These are phyloP conservation scores for Nannizzia gypsea DNA, from an alignment of 2,329 filamentous ascomycete species.

Conservation along the genomic window DNA sequence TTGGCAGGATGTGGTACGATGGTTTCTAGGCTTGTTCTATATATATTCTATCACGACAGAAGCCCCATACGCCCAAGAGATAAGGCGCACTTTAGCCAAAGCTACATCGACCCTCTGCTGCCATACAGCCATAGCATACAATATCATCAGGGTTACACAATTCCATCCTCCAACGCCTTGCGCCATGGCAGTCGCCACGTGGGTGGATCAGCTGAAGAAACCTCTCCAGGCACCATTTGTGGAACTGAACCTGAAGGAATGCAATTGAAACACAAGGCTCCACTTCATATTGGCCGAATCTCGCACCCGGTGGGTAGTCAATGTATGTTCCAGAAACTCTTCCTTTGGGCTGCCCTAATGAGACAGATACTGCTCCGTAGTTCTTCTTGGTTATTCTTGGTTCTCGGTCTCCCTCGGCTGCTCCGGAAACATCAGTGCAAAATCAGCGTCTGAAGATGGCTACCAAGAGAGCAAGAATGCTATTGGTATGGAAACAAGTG, in stretches of 20 bases:
- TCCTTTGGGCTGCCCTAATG: neutral
- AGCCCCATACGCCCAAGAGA: no score
- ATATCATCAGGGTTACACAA: neutral
- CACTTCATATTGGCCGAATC: neutral
- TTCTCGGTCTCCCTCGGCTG: slow-evolving; percentile 1
- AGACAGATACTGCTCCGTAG: neutral
- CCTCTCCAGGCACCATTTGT: neutral
- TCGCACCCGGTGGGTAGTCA: neutral
- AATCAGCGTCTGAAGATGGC: neutral
- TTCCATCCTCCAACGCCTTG: neutral
- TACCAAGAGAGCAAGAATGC: neutral
- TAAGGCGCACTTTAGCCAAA: no score
- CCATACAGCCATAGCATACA: neutral
- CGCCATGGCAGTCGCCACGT: neutral
- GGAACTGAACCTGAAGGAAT: neutral
- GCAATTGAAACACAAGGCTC: slow-evolving; percentile 1
- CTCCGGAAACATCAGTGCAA: neutral
- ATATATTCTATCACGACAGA: no score
- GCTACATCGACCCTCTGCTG: no score
- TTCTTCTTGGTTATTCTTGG: neutral
- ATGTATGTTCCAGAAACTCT: neutral
- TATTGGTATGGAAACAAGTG: slow-evolving; percentile 1
- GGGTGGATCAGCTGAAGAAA: neutral
- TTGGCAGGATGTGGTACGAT: no score
- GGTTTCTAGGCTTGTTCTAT: no score